These are phyloP conservation scores for Sequoiadendron giganteum DNA, from an alignment of 75 land plant species.

Conservation along the genomic window DNA sequence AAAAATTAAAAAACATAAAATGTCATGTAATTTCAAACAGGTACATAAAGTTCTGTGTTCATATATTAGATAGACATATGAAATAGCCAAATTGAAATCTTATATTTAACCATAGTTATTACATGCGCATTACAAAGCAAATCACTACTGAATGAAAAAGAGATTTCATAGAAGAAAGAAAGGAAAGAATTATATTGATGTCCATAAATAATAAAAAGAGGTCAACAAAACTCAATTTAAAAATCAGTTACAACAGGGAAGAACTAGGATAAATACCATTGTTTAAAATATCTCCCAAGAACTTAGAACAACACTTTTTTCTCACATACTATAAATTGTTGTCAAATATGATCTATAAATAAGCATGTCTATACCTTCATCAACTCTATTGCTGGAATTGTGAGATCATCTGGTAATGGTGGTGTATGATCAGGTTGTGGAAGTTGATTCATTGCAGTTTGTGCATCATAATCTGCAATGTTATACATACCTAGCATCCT, in stretches of 20 bases:
- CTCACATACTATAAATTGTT: background rate
- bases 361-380: slow-evolving; percentile 58
- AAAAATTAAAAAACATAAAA: background rate
- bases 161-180: background rate
- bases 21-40: background rate
- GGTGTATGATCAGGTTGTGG: slow-evolving; percentile 3
- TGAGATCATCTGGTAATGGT: slow-evolving; percentile 17
- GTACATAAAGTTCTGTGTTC: background rate
- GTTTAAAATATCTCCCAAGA: background rate
- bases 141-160: background rate
- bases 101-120: background rate
- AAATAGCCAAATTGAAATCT: background rate
- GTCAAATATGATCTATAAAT: background rate
- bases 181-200: background rate
- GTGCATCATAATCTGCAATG: slow-evolving; percentile 76
- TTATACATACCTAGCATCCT: slow-evolving; percentile 87
- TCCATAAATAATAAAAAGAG: background rate
- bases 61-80: background rate
- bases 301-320: background rate
- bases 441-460: slow-evolving; percentile 33
- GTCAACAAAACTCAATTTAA: background rate
- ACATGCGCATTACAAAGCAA: background rate
- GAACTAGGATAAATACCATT: background rate
- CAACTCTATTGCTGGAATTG: slow-evolving; percentile 70
- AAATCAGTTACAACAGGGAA: background rate